Evolutionary conservation across 2,329 filamentous ascomycete genomes (phyloP).

Genomic region (Exophiala sideris): DNA sequence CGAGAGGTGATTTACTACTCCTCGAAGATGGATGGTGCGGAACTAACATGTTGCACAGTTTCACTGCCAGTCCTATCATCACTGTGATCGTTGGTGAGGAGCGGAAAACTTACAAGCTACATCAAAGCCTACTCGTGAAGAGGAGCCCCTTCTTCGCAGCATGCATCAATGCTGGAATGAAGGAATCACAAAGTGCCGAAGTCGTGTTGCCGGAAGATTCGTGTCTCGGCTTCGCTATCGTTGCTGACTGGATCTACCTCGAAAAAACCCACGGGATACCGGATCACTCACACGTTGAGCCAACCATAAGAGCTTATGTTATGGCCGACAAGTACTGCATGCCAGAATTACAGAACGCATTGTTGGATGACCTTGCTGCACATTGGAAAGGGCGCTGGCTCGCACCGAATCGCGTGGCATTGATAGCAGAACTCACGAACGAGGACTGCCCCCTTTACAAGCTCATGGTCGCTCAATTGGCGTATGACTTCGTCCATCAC

Average conservation of each 20-base stretch:
- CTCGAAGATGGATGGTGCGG: no score
- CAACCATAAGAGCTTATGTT: background rate
- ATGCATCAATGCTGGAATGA: background rate
- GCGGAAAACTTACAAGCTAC: background rate
- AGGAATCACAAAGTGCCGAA: no score
- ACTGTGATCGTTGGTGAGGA: background rate
- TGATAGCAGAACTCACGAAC: background rate
- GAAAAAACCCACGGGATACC: background rate
- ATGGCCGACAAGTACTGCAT: background rate
- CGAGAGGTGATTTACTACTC: no score
- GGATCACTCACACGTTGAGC: background rate
- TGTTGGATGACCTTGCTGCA: background rate
- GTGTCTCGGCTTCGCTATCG: background rate
- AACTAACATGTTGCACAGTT: no score
- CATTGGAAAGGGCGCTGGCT: background rate
- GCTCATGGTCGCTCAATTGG: no score
- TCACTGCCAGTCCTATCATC: background rate
- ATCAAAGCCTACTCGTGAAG: background rate
- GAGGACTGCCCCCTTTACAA: no score
- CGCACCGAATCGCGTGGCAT: no score
- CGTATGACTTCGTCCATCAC: no score
- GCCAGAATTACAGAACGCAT: background rate
- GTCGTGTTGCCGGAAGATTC: background rate
- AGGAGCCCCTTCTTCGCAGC: background rate
- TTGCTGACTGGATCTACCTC: background rate